A percentile compares a stretch with the other conserved stretches of the same genome.
Evolutionary conservation across 202 grass and related monocot species (phyloP).

Genomic region (Miscanthus sacchariflorus): DNA sequence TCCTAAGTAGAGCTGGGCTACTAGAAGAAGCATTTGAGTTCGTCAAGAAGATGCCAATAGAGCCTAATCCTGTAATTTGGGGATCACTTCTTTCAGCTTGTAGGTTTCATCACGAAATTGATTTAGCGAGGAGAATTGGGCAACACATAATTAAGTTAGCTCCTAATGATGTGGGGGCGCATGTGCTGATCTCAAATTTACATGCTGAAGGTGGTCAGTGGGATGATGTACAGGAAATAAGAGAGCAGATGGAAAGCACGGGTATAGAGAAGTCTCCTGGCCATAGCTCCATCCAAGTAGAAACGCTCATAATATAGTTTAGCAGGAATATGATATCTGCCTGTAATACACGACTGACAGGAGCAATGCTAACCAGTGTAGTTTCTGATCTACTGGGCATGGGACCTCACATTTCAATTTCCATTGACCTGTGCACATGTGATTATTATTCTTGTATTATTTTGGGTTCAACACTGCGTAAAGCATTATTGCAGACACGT

Average conservation of each 20-base stretch:
- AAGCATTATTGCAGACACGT: neutral
- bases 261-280: constrained; percentile 73
- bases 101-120: constrained; percentile 62
- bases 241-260: constrained; percentile 59
- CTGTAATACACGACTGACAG: constrained; percentile 12
- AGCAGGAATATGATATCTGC: constrained; percentile 19
- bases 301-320: constrained; percentile 24
- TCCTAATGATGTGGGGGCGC: constrained; percentile 64
- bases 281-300: constrained; percentile 64
- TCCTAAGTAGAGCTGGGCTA: constrained; percentile 74
- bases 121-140: constrained; percentile 59
- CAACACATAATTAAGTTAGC: constrained; percentile 47
- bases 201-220: constrained; percentile 68
- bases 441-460: neutral
- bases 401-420: constrained; percentile 16
- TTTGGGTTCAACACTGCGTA: constrained; percentile 13
- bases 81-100: constrained; percentile 86
- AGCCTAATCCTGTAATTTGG: constrained; percentile 76
- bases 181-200: constrained; percentile 81
- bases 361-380: constrained; percentile 5
- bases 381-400: constrained; percentile 9
- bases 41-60: constrained; percentile 69
- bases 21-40: constrained; percentile 75
- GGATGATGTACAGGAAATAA: constrained; percentile 70
- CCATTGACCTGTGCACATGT: neutral